Evolutionary conservation across 305 asterid genomes (phyloP), one percentile per base, ranked within the genome.

Genomic region (Caryopteris hybrid): DNA sequence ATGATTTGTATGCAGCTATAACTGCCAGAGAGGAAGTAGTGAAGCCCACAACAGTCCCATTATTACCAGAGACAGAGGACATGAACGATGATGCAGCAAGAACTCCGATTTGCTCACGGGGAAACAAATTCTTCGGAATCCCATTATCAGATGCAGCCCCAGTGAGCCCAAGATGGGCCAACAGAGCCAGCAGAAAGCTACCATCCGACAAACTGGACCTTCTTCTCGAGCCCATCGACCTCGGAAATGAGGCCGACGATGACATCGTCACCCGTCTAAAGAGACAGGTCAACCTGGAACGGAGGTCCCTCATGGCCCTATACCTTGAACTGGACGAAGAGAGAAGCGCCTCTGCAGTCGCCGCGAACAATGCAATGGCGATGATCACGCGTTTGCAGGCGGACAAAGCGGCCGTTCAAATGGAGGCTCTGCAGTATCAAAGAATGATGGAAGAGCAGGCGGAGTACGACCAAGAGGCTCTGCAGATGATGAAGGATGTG

Each of bases 401-500:
- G 0, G 98, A 95, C 74, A 95, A 95, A 45, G 98, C 98, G 0
- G 88, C 98, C 0, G 96, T 95, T 22, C 98, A 91, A 65, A 95
- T 95, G 99, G 99, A 95, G 80, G 98, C 98, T 7, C 77, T 84
- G 36, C 98, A 95, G 79, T 95, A 95, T 72, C 95, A 95, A 61
- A 80, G 99, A 72, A 84, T 91, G 99, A 92, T 88, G 99, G 98
- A 95, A 52, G 99, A 91, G 58, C 97, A 95, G 50, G 94, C 92
- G 2, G 99, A 91, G 42, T 95, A 91, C 21, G 99, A 95, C 38
- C 88, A 86, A 63, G 98, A 95, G 70, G 98, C 95, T 17, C 14
- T 91, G 61, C 95, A 88, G 76, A 79, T 78, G 14, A 75, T 92
- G 88, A 86, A 80, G 60, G 94, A 90, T 7, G 34, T 83, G 76